These are phyloP conservation scores for Ascochyta pisi DNA, from an alignment of 2,329 filamentous ascomycete genomes.

Conservation along the genomic window DNA sequence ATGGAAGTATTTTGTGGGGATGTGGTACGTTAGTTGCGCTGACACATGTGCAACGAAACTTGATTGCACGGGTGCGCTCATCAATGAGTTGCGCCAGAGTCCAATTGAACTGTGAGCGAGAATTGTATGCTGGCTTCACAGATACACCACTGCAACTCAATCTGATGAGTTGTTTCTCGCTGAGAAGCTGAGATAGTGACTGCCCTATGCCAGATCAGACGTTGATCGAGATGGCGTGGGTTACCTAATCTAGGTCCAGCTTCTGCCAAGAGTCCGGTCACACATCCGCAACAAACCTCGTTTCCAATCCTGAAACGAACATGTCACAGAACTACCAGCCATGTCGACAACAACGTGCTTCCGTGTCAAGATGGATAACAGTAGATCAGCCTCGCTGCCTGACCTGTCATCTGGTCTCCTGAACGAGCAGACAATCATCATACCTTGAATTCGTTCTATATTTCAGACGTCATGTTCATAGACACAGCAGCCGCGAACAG, in stretches of 20 bases:
- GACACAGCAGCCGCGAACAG: constrained; percentile 43
- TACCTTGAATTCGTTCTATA: neutral
- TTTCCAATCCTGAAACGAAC: constrained; percentile 39
- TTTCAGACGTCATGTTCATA: constrained; percentile 36
- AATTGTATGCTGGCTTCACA: no score
- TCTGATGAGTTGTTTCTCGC: no score
- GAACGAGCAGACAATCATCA: neutral
- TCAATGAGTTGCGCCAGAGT: no score
- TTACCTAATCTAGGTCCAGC: neutral
- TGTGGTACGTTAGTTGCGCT: no score
- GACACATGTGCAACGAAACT: no score
- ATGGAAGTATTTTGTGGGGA: no score
- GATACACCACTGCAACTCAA: no score
- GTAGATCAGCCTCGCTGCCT: constrained; percentile 11
- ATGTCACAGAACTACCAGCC: constrained; percentile 26
- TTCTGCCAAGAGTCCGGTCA: constrained; percentile 17
- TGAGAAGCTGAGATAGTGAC: no score
- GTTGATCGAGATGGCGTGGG: no score
- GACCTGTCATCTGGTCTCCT: neutral
- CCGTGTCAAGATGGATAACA: neutral
- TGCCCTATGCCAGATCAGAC: no score
- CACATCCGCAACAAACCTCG: constrained; percentile 29
- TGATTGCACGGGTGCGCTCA: no score
- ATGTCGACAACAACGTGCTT: constrained; percentile 4
- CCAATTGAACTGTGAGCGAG: no score